These are phyloP conservation scores for Tolypocladium capitatum DNA, from an alignment of 2,329 filamentous ascomycete species.

Conservation along the genomic window DNA sequence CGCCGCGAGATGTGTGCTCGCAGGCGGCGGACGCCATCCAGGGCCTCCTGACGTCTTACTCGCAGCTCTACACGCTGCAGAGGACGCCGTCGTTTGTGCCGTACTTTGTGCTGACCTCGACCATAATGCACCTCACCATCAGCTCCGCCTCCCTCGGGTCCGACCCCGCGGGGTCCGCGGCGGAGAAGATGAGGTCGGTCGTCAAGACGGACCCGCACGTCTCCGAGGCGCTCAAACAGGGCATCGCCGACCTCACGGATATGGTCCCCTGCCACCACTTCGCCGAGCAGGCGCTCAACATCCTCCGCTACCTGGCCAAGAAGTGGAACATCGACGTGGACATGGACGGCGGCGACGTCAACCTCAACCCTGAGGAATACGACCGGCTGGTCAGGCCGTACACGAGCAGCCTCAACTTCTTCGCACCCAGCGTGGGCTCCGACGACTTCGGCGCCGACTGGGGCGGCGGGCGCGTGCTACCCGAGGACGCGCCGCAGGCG, in stretches of 20 bases:
- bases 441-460: constrained; percentile 35
- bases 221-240: constrained; percentile 33
- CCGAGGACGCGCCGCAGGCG: constrained; percentile 3
- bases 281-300: constrained; percentile 46
- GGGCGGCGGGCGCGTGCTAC: constrained; percentile 14
- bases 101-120: constrained; percentile 46
- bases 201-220: constrained; percentile 25
- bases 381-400: constrained; percentile 31
- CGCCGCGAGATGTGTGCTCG: constrained; percentile 52
- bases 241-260: constrained; percentile 43
- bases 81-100: constrained; percentile 48
- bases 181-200: constrained; percentile 17
- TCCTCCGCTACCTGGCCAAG: constrained; percentile 41
- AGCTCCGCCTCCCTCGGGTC: constrained; percentile 21
- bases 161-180: constrained; percentile 4
- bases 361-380: constrained; percentile 21
- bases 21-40: constrained; percentile 48
- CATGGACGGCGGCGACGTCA: constrained; percentile 15
- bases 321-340: constrained; percentile 46
- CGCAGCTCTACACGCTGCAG: constrained; percentile 43
- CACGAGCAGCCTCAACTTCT: constrained; percentile 43
- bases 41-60: constrained; percentile 40
- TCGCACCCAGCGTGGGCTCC: constrained; percentile 34
- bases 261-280: constrained; percentile 50
- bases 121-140: constrained; percentile 47